These are phyloP conservation scores for Penicillium paneum DNA, from an alignment of 2,329 filamentous ascomycete genomes.

Conservation along the genomic window DNA sequence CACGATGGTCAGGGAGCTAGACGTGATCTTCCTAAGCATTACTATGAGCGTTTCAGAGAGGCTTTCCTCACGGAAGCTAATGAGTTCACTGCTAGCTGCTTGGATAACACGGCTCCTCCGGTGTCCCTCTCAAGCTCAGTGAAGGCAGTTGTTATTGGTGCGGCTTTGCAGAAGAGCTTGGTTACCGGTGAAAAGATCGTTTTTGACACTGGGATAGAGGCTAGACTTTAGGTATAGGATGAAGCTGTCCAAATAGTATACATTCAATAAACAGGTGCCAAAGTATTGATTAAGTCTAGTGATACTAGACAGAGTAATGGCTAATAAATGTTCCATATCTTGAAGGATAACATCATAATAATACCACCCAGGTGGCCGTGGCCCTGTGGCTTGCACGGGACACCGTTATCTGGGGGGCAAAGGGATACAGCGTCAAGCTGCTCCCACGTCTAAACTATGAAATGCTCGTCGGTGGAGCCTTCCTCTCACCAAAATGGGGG, in stretches of 20 bases:
- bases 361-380: too few relatives aligned
- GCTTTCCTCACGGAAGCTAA: conserved; percentile 28
- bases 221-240: background rate
- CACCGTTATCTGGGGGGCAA: too few relatives aligned
- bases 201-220: background rate
- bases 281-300: too few relatives aligned
- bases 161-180: background rate
- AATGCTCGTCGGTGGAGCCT: too few relatives aligned
- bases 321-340: too few relatives aligned
- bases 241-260: background rate
- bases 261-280: background rate
- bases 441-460: too few relatives aligned
- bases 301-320: too few relatives aligned
- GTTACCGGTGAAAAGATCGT: background rate
- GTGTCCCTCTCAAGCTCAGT: background rate
- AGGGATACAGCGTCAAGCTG: too few relatives aligned
- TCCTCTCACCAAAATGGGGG: too few relatives aligned
- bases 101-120: conserved; percentile 7
- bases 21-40: conserved; percentile 22
- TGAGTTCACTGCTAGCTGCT: conserved; percentile 19
- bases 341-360: too few relatives aligned
- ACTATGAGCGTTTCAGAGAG: conserved; percentile 26
- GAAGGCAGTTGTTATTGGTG: background rate
- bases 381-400: too few relatives aligned
- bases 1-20: conserved; percentile 23